Conservation (phyloP, 148 eudicot species). For the Nyssa sinensis region DNA sequence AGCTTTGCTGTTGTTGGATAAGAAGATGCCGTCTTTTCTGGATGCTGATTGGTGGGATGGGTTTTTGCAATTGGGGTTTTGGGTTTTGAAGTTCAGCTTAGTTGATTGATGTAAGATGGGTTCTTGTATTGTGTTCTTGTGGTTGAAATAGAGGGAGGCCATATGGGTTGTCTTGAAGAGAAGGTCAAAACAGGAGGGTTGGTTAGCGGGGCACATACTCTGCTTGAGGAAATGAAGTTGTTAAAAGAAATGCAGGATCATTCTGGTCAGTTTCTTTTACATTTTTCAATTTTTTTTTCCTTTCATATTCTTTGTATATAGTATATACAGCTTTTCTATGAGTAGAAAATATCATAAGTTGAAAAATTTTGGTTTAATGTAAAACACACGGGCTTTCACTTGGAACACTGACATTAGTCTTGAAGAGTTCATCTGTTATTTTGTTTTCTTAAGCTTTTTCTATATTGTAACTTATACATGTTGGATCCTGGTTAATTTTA, state of each 20-base stretch:
- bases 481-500: slow-evolving; percentile 26
- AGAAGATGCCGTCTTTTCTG: too few species aligned
- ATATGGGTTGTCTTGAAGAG: slow-evolving; percentile 62
- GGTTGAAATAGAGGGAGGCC: slow-evolving; percentile 16
- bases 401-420: not conserved
- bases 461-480: too few species aligned
- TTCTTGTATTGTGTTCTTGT: slow-evolving; percentile 13
- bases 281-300: not conserved
- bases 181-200: slow-evolving; percentile 47
- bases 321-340: not conserved
- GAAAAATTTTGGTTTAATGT: not conserved
- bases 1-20: too few species aligned
- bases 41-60: not conserved
- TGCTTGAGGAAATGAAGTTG: slow-evolving; percentile 77
- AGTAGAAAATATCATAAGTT: not conserved
- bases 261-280: slow-evolving; percentile 43
- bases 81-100: not conserved
- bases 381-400: not conserved
- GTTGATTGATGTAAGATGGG: slow-evolving; percentile 8
- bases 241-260: slow-evolving; percentile 87
- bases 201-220: slow-evolving; percentile 43
- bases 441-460: not conserved
- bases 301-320: not conserved
- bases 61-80: slow-evolving; percentile 19
- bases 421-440: not conserved